These are phyloP conservation scores for Macadamia tetraphylla DNA, from an alignment of 164 flowering plant genomes.

Conservation along the genomic window DNA sequence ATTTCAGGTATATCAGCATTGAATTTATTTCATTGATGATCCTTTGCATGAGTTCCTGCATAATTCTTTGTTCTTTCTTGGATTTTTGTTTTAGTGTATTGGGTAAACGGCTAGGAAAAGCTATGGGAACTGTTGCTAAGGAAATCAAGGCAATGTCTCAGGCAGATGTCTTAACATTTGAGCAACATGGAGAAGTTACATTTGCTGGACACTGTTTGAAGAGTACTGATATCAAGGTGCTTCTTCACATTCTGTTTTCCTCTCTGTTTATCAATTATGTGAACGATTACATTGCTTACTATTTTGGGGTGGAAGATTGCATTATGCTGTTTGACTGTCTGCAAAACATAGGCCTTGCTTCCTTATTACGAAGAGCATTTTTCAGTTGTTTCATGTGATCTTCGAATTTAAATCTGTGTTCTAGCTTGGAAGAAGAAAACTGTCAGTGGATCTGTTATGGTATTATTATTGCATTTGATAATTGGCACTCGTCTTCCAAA, in stretches of 20 bases:
- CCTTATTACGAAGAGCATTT: too few species aligned
- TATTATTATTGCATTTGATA: too few species aligned
- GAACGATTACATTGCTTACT: too few species aligned
- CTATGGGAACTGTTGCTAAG: conserved; percentile 82
- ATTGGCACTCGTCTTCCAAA: too few species aligned
- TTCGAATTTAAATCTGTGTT: too few species aligned
- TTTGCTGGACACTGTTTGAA: conserved; percentile 58
- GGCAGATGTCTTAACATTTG: conserved; percentile 71
- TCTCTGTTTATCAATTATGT: background rate
- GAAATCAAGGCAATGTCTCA: conserved; percentile 87
- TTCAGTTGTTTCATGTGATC: too few species aligned
- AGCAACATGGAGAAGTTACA: conserved; percentile 65
- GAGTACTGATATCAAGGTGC: conserved; percentile 74
- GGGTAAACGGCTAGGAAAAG: conserved; percentile 87
- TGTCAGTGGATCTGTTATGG: too few species aligned
- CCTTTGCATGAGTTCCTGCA: conserved; percentile 5
- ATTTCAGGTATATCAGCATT: conserved; percentile 56
- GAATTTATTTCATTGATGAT: background rate
- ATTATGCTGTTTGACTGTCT: too few species aligned
- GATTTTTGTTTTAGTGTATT: conserved; percentile 39
- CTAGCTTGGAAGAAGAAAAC: too few species aligned
- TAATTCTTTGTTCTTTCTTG: background rate
- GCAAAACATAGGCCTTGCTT: too few species aligned
- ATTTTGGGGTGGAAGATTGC: too few species aligned
- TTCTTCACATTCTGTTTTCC: background rate